Conservation (phyloP, 2,329 filamentous ascomycete species). For the Capronia americana region DNA sequence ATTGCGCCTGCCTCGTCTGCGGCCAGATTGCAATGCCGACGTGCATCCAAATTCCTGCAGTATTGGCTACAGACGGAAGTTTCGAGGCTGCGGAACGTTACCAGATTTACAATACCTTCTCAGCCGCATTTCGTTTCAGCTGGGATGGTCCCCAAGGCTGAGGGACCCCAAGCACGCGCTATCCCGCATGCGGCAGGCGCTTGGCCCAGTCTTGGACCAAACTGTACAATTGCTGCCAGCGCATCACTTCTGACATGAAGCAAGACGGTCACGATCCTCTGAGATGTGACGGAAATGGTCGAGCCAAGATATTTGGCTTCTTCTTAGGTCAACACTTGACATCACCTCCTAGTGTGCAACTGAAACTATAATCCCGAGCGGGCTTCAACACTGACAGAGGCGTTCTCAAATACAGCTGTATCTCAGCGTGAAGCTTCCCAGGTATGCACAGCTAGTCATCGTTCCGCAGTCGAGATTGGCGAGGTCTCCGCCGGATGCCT, state of each 20-base stretch:
- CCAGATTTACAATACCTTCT: background rate
- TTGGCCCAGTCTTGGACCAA: background rate
- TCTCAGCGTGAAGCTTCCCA: conserved; percentile 5
- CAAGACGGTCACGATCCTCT: background rate
- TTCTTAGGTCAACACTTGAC: background rate
- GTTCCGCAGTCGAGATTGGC: background rate
- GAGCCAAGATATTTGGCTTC: background rate
- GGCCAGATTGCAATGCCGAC: background rate
- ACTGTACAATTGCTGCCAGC: background rate
- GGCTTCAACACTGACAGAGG: background rate
- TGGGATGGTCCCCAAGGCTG: conserved; percentile 3
- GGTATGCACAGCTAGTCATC: conserved; percentile 21
- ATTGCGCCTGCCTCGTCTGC: background rate
- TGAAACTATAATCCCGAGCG: background rate
- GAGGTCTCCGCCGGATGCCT: background rate
- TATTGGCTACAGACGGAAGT: background rate
- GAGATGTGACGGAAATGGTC: background rate
- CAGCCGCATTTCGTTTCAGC: conserved; percentile 4
- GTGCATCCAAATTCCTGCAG: background rate
- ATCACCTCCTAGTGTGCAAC: background rate
- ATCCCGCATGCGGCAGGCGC: background rate
- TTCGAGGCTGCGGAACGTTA: background rate
- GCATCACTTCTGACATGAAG: conserved; percentile 1
- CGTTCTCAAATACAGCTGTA: conserved; percentile 7
- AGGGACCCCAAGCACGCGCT: background rate